A percentile compares a stretch with the other conserved stretches of the same genome.
phyloP scores from a whole-genome alignment of 352 stramenopile species.

The Phytophthora ohioensis region DNA sequence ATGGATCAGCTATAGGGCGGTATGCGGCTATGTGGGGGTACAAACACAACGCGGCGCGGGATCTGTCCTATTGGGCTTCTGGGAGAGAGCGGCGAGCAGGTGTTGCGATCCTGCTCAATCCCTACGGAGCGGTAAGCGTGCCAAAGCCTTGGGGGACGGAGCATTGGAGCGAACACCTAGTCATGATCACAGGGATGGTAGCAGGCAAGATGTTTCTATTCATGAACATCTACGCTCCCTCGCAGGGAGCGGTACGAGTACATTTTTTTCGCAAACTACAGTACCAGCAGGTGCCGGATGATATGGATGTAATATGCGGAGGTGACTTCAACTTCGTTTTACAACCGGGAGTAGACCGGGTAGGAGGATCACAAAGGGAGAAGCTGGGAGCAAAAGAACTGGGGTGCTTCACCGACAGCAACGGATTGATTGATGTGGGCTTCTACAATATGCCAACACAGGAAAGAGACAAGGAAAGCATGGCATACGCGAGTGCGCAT shows the following conservation, averaged over 20 bases:
- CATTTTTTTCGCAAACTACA: neutral
- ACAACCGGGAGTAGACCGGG: neutral
- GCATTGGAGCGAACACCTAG: conserved; percentile 5
- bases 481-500: neutral
- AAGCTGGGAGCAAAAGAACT: neutral
- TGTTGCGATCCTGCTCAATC: conserved; percentile 18
- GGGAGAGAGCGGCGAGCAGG: neutral
- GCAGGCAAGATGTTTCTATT: neutral
- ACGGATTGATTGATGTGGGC: neutral
- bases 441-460: neutral
- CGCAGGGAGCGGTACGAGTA: neutral
- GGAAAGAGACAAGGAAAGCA: too few species aligned
- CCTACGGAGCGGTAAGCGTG: conserved; percentile 11
- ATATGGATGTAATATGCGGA: neutral
- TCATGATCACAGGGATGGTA: conserved; percentile 4
- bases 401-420: neutral
- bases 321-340: conserved; percentile 4
- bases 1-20: neutral
- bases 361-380: too few species aligned
- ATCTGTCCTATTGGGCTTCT: conserved; percentile 1
- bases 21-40: conserved; percentile 19
- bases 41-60: neutral
- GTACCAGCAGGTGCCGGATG: neutral
- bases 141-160: neutral
- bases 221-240: conserved; percentile 14